These are phyloP conservation scores for Dipodascus albidus DNA, from an alignment of 805 yeast genomes.

Conservation along the genomic window DNA sequence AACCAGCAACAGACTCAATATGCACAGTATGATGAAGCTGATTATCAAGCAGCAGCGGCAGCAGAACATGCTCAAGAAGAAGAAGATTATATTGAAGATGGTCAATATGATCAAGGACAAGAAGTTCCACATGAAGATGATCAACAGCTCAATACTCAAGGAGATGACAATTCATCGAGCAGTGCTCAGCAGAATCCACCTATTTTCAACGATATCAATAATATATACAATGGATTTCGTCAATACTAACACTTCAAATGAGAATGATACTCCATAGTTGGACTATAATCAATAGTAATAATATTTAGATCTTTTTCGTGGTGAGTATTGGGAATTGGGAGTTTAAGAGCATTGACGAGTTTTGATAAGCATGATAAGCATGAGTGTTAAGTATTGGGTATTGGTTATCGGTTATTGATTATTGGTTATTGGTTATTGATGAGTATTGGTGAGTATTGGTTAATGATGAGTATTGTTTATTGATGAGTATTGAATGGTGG, in stretches of 20 bases:
- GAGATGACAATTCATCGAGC: constrained; percentile 1
- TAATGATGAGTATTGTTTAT: too few relatives aligned
- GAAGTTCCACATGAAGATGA: constrained; percentile 13
- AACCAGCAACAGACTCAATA: constrained; percentile 12
- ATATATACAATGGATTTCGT: constrained; percentile 11
- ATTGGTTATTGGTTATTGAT: too few relatives aligned
- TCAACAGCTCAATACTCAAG: constrained; percentile 15
- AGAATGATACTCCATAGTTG: too few relatives aligned
- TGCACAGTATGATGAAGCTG: constrained; percentile 1
- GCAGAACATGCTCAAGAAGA: constrained; percentile 10
- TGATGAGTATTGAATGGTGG: too few relatives aligned
- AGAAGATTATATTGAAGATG: constrained; percentile 5
- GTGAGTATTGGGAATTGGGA: too few relatives aligned
- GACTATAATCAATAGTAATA: too few relatives aligned
- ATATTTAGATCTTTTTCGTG: too few relatives aligned
- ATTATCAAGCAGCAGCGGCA: constrained; percentile 2
- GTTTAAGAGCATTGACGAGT: too few relatives aligned
- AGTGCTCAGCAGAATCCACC: constrained; percentile 9
- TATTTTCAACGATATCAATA: constrained; percentile 11
- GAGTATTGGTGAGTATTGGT: too few relatives aligned
- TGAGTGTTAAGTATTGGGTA: neutral
- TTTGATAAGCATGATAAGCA: too few relatives aligned
- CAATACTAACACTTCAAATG: too few relatives aligned
- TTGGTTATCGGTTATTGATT: neutral
- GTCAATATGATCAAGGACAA: constrained; percentile 14